These are phyloP conservation scores for Candida succiphila DNA, from an alignment of 805 yeast genomes.

Conservation along the genomic window DNA sequence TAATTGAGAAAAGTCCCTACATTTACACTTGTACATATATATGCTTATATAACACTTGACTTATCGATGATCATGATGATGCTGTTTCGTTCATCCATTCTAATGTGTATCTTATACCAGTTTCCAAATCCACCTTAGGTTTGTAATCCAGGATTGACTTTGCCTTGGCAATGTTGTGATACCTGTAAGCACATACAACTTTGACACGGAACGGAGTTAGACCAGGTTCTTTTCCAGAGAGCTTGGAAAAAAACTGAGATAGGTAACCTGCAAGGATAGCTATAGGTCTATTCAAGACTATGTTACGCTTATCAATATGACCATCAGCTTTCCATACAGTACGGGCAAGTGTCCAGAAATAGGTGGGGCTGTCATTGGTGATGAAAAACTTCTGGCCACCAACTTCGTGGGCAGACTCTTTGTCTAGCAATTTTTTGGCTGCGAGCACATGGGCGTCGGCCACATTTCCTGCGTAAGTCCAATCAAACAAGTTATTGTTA, in stretches of 20 bases:
- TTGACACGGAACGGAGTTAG: slow-evolving; percentile 91
- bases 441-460: slow-evolving; percentile 96
- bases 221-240: slow-evolving; percentile 82
- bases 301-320: slow-evolving; percentile 56
- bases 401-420: slow-evolving; percentile 31
- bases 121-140: slow-evolving; percentile 71
- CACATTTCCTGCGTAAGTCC: slow-evolving; percentile 98
- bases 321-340: slow-evolving; percentile 98
- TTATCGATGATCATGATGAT: too few relatives aligned
- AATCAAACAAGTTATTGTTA: slow-evolving; percentile 87
- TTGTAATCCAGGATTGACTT: slow-evolving; percentile 64
- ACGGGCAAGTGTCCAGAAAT: slow-evolving; percentile 95
- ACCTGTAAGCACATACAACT: slow-evolving; percentile 86
- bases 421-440: slow-evolving; percentile 58
- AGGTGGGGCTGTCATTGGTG: slow-evolving; percentile 90
- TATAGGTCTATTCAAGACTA: slow-evolving; percentile 62
- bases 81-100: slow-evolving; percentile 79
- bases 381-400: slow-evolving; percentile 86
- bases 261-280: slow-evolving; percentile 77
- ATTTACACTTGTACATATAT: too few relatives aligned
- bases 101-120: slow-evolving; percentile 70
- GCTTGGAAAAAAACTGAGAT: slow-evolving; percentile 61
- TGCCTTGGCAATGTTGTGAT: slow-evolving; percentile 87
- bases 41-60: too few relatives aligned
- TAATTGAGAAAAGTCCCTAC: too few relatives aligned